Evolutionary conservation across 805 yeast genomes (phyloP), one percentile per base, ranked within the genome.

Genomic region (Lachancea lanzarotensis): DNA sequence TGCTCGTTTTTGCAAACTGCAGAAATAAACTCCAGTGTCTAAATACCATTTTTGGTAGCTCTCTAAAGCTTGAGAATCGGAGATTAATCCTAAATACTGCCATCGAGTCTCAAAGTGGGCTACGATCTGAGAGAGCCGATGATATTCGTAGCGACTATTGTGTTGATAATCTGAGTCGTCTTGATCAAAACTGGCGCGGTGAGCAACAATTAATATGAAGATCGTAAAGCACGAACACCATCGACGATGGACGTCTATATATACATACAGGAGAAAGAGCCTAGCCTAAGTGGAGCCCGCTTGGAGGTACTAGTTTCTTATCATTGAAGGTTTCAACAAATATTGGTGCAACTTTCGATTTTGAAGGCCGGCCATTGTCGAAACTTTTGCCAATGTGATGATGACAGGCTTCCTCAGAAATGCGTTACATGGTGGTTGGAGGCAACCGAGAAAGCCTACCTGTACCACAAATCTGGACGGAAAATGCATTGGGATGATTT

Each of bases 1-100:
- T 47, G 45, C 47, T 41, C 12, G 46, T 29, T 10, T 35, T 22
- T n/a, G 41, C 40, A 39, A 52, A 52, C 38, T 50, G 47, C 35
- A 35, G 34, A 29, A 52, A 50, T 1, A 50, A 27, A 5, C 19
- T 25, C 50, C 52, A 50, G 38, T 50, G 51, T 34, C 20, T 38
- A 19, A 18, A 11, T 15, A 16, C 25, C 25, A 38, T 34, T 41
- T 26, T 11, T 29, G 25, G n/a, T 25, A 13, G 13, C 31, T 29
- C 15, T 7, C 13, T 11, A 29, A 22, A 22, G 25, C 25, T 22
- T 8, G 25, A 8, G 8, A 22, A 22, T 8, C 25, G 8, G 25
- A 8, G 4, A 22, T 22, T 22, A 22, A 6, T 22, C 25, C 25
- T 22, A 8, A 8, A 22, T 4, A 8, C 8, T 8, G 25, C 10